Evolutionary conservation across 2,329 filamentous ascomycete species (phyloP), one percentile per base, ranked within the genome.

Genomic region (Calonectria hongkongensis): DNA sequence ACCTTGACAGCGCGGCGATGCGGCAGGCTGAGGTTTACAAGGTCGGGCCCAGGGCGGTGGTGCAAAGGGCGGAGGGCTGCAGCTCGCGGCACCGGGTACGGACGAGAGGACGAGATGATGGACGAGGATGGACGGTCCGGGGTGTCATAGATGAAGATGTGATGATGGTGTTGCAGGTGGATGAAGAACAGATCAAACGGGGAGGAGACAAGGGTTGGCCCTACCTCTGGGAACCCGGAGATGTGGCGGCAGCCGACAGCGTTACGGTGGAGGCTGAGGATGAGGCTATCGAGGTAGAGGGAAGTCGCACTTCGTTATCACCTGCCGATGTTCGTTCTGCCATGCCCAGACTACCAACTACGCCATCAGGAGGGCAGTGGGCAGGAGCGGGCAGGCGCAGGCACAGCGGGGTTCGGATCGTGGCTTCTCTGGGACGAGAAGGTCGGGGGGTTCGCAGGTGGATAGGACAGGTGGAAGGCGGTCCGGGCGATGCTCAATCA

Each of bases 271-370:
- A 73, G 58, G 67, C 33, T 51, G 70, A 62, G 45, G 75, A 78
- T 73, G 80, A 78, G 73, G 81, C 77, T 81, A 79, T 81, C 79
- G 83, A 81, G 79, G 83, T 78, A 78, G 85, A 83, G 80, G 86
- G 86, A 84, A 87, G 87, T 86, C 85, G 88, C 87, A 85, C 86
- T 86, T 89, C 86, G 88, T 88, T 88, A 84, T 90, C 87, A 85
- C 86, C 85, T 88, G 83, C 82, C 83, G 83, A 80, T 84, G 85
- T 91, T 91, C 87, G 89, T 88, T 91, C 89, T 91, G 90, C 90
- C 90, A 92, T 92, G 89, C 84, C 84, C 83, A 80, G 88, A 90
- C 90, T 56, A 72, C 70, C 70, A 56, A 72, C 77, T 91, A 92
- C 90, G 90, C 90, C 90, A 92, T 92, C 84, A 87, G 89, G 86